phyloP scores from a whole-genome alignment of 2,329 filamentous ascomycete genomes.

The Cryphonectria parasitica region DNA sequence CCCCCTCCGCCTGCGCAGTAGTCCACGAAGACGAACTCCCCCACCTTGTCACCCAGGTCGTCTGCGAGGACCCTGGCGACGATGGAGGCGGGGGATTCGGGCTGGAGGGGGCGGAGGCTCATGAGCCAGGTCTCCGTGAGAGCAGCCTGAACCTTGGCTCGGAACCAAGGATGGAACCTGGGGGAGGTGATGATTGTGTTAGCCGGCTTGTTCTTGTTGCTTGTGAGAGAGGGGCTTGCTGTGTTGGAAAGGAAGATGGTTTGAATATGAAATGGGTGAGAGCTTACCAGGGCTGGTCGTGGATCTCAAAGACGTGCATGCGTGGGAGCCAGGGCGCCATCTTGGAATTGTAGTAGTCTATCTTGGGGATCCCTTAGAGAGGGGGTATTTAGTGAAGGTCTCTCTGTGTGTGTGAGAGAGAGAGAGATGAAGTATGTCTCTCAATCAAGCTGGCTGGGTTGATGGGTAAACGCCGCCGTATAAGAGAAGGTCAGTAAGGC shows the following conservation, averaged over 20 bases:
- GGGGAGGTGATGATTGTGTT: constrained; percentile 1
- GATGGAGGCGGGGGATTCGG: constrained; percentile 58
- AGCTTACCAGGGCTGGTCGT: constrained; percentile 66
- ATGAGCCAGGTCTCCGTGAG: constrained; percentile 67
- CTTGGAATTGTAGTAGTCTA: constrained; percentile 8
- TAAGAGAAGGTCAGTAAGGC: too few species aligned
- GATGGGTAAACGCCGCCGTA: too few species aligned
- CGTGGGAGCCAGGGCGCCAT: constrained; percentile 59
- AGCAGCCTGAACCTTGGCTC: constrained; percentile 66
- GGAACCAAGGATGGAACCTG: constrained; percentile 70
- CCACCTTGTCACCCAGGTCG: constrained; percentile 51
- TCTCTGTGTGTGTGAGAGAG: too few species aligned
- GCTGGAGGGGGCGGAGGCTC: constrained; percentile 60
- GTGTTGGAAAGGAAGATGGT: neutral
- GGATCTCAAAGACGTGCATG: constrained; percentile 69
- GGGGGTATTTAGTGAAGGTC: too few species aligned
- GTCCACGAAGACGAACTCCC: constrained; percentile 68
- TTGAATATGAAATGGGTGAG: neutral
- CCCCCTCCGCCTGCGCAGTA: constrained; percentile 78
- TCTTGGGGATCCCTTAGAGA: neutral
- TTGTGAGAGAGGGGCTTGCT: neutral
- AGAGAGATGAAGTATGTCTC: neutral
- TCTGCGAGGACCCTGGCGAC: constrained; percentile 61
- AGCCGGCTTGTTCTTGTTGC: constrained; percentile 14
- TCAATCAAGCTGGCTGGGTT: neutral